Percentiles rank a stretch among this genome's conserved stretches.
phyloP scores from a whole-genome alignment of 2,329 filamentous ascomycete genomes.

The Paecilomyces fulvus region DNA sequence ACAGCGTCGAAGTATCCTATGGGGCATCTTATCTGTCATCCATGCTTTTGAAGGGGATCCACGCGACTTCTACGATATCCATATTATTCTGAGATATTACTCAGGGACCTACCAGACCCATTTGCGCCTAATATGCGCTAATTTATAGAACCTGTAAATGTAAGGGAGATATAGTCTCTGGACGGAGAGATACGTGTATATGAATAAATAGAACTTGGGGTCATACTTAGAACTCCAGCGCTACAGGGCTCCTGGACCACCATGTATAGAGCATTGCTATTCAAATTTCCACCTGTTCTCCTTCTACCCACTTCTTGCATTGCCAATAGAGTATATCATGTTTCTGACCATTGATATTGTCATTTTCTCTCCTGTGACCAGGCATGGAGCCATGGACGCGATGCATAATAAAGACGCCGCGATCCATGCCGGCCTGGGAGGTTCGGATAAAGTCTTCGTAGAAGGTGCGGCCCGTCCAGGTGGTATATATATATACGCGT shows the following conservation, averaged over 20 bases:
- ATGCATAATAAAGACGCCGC: slow-evolving; percentile 51
- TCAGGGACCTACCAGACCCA: background rate
- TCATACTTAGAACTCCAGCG: background rate
- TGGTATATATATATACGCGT: slow-evolving; percentile 43
- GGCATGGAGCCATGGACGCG: slow-evolving; percentile 41
- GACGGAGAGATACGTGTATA: background rate
- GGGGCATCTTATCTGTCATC: background rate
- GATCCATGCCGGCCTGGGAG: slow-evolving; percentile 43
- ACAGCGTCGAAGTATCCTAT: background rate
- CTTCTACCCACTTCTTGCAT: slow-evolving; percentile 39
- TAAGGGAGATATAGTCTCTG: background rate
- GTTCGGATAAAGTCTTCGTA: slow-evolving; percentile 40
- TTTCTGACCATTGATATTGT: slow-evolving; percentile 30
- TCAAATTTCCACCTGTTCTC: slow-evolving; percentile 21
- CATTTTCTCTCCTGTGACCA: slow-evolving; percentile 32
- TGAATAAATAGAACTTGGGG: background rate
- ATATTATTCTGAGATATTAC: background rate
- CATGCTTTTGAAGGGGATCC: background rate
- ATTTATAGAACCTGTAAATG: background rate
- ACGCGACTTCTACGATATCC: background rate
- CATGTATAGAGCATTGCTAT: background rate
- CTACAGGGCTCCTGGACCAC: background rate
- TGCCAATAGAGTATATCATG: slow-evolving; percentile 40
- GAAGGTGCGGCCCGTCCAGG: slow-evolving; percentile 40
- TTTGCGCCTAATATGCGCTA: background rate